phyloP scores from a whole-genome alignment of 78 protist genomes.

The Capsaspora owczarzaki region DNA sequence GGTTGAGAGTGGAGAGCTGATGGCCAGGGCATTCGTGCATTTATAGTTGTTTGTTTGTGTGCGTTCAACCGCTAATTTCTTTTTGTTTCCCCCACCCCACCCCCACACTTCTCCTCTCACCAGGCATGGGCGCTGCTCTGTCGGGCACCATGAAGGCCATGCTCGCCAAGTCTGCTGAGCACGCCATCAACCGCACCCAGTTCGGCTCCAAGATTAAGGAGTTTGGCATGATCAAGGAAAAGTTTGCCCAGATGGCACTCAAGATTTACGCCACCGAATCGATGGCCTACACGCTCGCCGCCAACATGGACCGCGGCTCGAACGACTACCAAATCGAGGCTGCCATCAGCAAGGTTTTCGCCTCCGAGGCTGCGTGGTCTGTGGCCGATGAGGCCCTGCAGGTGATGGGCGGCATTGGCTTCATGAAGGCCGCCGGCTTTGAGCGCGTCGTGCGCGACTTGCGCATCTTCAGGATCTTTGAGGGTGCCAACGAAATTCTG shows the following conservation, averaged over 20 bases:
- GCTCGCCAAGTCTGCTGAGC: slow-evolving; percentile 4
- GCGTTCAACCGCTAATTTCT: too few relatives aligned
- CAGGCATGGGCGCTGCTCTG: not conserved
- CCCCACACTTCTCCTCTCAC: too few relatives aligned
- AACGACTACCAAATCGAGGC: slow-evolving; percentile 4
- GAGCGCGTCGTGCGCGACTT: slow-evolving; percentile 40
- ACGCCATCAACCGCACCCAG: slow-evolving; percentile 12
- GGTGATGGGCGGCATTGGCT: slow-evolving; percentile 51
- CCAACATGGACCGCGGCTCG: slow-evolving; percentile 5
- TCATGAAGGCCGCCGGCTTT: slow-evolving; percentile 12
- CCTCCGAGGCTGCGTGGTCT: not conserved
- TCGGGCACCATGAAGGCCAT: not conserved
- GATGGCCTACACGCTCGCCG: not conserved
- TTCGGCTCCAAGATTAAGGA: not conserved
- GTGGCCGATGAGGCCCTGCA: slow-evolving; percentile 31
- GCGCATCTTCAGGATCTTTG: slow-evolving; percentile 3
- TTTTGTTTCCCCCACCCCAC: too few relatives aligned
- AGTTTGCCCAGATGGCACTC: slow-evolving; percentile 3
- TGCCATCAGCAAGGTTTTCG: slow-evolving; percentile 17
- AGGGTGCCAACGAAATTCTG: slow-evolving; percentile 28
- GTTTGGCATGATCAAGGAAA: slow-evolving; percentile 6
- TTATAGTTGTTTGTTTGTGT: too few relatives aligned
- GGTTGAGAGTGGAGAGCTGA: too few relatives aligned
- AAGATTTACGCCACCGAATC: not conserved
- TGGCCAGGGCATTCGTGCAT: too few relatives aligned